These are phyloP conservation scores for Penicillium mononematosum DNA, from an alignment of 495 filamentous ascomycete genomes.

Conservation along the genomic window DNA sequence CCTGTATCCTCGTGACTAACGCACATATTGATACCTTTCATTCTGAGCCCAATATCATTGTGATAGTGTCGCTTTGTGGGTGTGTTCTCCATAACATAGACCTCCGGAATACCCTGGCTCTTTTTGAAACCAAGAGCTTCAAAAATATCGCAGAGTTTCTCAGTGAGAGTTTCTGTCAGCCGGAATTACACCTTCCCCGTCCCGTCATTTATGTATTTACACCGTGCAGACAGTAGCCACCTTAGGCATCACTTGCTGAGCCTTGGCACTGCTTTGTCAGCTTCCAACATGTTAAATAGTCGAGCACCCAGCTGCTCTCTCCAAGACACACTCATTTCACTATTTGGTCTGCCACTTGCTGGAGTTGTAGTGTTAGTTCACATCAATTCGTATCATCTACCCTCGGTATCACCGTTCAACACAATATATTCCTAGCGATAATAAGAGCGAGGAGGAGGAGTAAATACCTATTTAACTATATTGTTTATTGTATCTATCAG, in stretches of 20 bases:
- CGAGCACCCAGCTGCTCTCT: too few relatives aligned
- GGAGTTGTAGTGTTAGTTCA: too few relatives aligned
- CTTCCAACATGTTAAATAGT: too few relatives aligned
- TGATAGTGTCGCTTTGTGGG: not conserved
- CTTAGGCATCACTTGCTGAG: too few relatives aligned
- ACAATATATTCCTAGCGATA: constrained; percentile 44
- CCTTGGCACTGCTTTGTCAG: too few relatives aligned
- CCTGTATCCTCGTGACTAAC: not conserved
- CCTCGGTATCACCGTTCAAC: too few relatives aligned
- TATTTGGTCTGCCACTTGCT: too few relatives aligned
- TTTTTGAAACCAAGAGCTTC: not conserved
- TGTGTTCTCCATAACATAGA: not conserved
- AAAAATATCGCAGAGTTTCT: not conserved
- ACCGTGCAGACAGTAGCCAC: too few relatives aligned
- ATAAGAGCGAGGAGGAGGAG: constrained; percentile 53
- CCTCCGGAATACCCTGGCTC: not conserved
- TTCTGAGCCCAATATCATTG: not conserved
- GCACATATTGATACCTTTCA: not conserved
- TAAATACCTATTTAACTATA: constrained; percentile 19
- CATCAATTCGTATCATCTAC: too few relatives aligned
- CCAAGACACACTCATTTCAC: too few relatives aligned
- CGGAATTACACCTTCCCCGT: too few relatives aligned
- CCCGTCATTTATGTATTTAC: too few relatives aligned
- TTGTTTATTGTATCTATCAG: constrained; percentile 14
- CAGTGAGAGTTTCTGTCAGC: not conserved